These are phyloP conservation scores for Pythium rhizo-oryzae DNA, from an alignment of 352 stramenopile genomes.

Conservation along the genomic window DNA sequence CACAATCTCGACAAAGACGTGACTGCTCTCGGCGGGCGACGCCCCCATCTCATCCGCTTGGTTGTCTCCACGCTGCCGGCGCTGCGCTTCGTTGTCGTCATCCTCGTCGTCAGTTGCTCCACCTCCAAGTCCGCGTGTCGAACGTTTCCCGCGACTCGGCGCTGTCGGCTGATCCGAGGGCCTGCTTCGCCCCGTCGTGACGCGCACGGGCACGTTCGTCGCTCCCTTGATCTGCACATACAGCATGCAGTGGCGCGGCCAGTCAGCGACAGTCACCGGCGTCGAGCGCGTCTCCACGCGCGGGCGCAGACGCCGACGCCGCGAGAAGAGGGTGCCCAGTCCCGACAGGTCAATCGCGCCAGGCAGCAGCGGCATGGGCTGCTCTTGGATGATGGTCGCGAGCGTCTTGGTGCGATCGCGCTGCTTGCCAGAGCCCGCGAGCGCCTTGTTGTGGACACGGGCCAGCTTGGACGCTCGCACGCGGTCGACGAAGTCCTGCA, in stretches of 20 bases:
- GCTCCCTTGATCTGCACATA: slow-evolving; percentile 87
- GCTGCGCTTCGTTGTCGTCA: slow-evolving; percentile 7
- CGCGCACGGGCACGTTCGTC: slow-evolving; percentile 69
- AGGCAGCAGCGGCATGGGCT: slow-evolving; percentile 77
- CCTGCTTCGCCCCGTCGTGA: slow-evolving; percentile 10
- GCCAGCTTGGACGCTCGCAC: slow-evolving; percentile 41
- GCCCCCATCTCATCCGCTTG: neutral
- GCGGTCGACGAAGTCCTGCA: slow-evolving; percentile 69
- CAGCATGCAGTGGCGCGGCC: slow-evolving; percentile 66
- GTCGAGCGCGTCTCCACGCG: slow-evolving; percentile 31
- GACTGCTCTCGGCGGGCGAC: slow-evolving; percentile 17
- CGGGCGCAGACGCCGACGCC: slow-evolving; percentile 52
- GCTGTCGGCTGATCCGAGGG: neutral
- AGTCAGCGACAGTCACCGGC: slow-evolving; percentile 44
- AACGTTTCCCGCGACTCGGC: slow-evolving; percentile 2
- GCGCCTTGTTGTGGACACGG: slow-evolving; percentile 15
- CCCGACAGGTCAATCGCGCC: slow-evolving; percentile 63
- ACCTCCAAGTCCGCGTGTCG: neutral
- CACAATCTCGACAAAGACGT: slow-evolving; percentile 79
- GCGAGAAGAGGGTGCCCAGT: slow-evolving; percentile 58
- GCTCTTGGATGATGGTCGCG: slow-evolving; percentile 83
- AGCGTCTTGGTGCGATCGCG: slow-evolving; percentile 37
- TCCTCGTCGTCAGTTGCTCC: slow-evolving; percentile 16
- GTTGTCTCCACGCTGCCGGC: neutral
- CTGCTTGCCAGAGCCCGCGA: slow-evolving; percentile 3